Evolutionary conservation across 345 rosid species (phyloP), one percentile per base, ranked within the genome.

Genomic region (Eucalyptus albens): DNA sequence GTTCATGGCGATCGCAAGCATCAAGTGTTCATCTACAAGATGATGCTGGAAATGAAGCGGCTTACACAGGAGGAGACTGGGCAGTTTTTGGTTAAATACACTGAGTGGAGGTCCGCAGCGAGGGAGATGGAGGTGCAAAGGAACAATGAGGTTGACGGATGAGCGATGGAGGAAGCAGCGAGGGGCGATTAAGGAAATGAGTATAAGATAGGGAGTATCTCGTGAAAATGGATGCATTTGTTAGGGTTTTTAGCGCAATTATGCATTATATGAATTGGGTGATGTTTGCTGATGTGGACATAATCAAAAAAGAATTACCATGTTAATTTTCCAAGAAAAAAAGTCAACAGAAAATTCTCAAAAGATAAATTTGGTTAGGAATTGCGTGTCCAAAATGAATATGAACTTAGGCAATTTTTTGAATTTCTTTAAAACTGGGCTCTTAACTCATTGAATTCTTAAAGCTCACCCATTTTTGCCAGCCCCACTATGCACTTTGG

Each of bases 161-260:
- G 29, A 24, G 49, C 49, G 49, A 56, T 26, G 29, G 29, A 56
- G 29, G 62, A 24, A 56, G 62, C 62, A 26, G 29, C 6, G 29
- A 56, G 62, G 29, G 0, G 0, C 0, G 1, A 56, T 56, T 56
- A 56, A 26, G 62, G 29, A 56, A 56, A 56, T 56, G 62, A 56
- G 3, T 24, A 56, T 56, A 10, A 56, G 29, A 24, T 22, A 10
- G 62, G 29, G 29, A 11, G 62, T 56, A 56, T 22, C 62, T 56
- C 29, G 62, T 56, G 3, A 56, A 56, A 56, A 56, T 24, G 62
- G 62, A 56, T 24, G 62, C 62, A 56, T 56, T 56, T 56, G 14
- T 56, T 56, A 56, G 62, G 14, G 62, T 9, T 22, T 24, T 56
- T 56, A 56, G 62, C 24, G 62, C 29, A 56, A 56, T 56, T 56